Conservation (phyloP, 805 yeast species). For the Ogataea paradorogensis region DNA sequence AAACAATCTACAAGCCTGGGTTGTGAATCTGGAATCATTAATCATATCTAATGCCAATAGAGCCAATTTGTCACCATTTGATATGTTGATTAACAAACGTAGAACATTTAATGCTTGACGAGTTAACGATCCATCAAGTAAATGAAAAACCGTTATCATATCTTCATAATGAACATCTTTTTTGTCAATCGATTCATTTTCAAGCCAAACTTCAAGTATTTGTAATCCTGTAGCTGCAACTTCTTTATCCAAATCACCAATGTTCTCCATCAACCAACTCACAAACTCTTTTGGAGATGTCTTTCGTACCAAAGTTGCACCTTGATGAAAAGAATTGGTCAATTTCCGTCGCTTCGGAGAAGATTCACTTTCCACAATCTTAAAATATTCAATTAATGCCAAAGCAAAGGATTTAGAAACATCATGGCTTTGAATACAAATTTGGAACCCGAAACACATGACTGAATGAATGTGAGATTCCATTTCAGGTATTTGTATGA, state of each 20-base stretch:
- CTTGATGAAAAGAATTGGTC: not conserved
- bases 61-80: conserved; percentile 12
- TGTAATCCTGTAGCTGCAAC: not conserved
- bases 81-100: not conserved
- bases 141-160: not conserved
- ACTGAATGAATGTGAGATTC: conserved; percentile 1
- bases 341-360: not conserved
- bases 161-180: not conserved
- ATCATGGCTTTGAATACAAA: not conserved
- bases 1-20: conserved; percentile 35
- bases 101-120: not conserved
- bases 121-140: conserved; percentile 1
- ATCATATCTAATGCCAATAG: conserved; percentile 38
- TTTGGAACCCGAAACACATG: conserved; percentile 4
- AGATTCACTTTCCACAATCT: not conserved
- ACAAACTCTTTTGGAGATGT: not conserved
- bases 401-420: not conserved
- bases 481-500: not conserved
- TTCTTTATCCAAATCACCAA: conserved; percentile 1
- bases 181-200: not conserved
- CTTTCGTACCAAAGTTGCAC: conserved; percentile 1
- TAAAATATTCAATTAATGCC: conserved; percentile 1
- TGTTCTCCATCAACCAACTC: not conserved
- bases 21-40: conserved; percentile 30
- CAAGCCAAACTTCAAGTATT: not conserved